Conservation (phyloP, 495 filamentous ascomycete species). For the Chaetomidium leptoderma region DNA sequence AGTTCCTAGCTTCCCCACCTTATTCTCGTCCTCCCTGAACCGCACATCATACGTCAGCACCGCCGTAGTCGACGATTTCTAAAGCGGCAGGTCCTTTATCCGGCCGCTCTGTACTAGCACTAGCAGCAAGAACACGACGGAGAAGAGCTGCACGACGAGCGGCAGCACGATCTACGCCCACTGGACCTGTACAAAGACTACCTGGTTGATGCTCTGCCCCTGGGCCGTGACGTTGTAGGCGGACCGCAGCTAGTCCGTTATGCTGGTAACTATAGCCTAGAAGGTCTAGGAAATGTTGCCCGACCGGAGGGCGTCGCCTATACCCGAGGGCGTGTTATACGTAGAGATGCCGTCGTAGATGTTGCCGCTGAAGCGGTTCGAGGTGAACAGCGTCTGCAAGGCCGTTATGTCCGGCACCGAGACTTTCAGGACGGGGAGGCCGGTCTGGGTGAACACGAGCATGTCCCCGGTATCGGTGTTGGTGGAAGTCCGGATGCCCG, state of each 20-base stretch:
- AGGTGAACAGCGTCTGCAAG: constrained; percentile 1
- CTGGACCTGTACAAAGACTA: constrained; percentile 9
- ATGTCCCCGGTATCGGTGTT: neutral
- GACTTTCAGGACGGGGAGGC: neutral
- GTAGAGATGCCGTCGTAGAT: neutral
- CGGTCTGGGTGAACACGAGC: neutral
- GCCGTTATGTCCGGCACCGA: neutral
- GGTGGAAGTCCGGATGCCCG: neutral
- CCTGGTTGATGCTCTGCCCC: neutral
- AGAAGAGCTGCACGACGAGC: constrained; percentile 1
- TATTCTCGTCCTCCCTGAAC: neutral
- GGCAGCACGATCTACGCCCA: constrained; percentile 18
- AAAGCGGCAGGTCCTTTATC: constrained; percentile 8
- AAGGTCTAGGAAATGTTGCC: constrained; percentile 5
- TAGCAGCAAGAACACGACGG: constrained; percentile 1
- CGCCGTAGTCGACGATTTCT: constrained; percentile 15
- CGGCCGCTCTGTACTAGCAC: constrained; percentile 9
- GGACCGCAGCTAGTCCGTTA: constrained; percentile 16
- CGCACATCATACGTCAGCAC: constrained; percentile 13
- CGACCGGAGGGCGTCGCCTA: constrained; percentile 13
- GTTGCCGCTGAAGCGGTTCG: constrained; percentile 7
- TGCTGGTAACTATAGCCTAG: constrained; percentile 12
- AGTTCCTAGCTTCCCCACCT: constrained; percentile 1
- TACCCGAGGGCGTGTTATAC: neutral
- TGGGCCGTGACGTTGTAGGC: neutral